Evolutionary conservation across 2,329 filamentous ascomycete genomes (phyloP).

Genomic region (Cercospora brassicicola): DNA sequence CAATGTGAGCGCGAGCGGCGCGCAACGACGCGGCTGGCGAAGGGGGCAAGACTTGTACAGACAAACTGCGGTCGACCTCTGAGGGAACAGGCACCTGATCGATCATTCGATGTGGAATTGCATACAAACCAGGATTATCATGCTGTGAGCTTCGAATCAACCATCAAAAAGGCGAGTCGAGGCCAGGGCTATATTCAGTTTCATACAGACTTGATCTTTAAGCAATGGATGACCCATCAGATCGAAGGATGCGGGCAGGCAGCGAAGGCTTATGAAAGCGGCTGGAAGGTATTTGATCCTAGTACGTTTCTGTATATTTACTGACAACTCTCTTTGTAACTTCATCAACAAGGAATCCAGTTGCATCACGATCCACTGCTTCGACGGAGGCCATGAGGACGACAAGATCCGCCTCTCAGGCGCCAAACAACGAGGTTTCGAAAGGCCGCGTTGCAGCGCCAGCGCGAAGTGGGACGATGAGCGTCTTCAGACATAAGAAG

Average conservation of each 20-base stretch:
- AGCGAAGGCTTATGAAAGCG: neutral
- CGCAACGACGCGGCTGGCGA: neutral
- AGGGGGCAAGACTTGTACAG: neutral
- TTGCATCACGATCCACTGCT: neutral
- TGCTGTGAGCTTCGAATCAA: neutral
- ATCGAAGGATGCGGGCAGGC: neutral
- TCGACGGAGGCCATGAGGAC: neutral
- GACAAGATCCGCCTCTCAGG: neutral
- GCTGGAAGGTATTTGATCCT: neutral
- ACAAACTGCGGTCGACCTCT: neutral
- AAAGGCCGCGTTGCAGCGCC: neutral
- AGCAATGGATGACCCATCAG: neutral
- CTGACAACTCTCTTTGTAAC: neutral
- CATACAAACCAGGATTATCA: neutral
- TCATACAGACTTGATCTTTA: neutral
- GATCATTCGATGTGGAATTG: neutral
- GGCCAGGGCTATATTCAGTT: neutral
- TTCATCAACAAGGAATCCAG: neutral
- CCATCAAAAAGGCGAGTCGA: neutral
- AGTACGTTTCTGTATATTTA: neutral
- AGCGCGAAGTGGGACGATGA: neutral
- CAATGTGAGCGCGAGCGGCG: neutral
- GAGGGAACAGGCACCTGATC: neutral
- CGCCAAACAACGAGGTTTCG: neutral
- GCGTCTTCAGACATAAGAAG: neutral